Conservation (phyloP, 2,329 filamentous ascomycete genomes). For the Xylaria multiplex region DNA sequence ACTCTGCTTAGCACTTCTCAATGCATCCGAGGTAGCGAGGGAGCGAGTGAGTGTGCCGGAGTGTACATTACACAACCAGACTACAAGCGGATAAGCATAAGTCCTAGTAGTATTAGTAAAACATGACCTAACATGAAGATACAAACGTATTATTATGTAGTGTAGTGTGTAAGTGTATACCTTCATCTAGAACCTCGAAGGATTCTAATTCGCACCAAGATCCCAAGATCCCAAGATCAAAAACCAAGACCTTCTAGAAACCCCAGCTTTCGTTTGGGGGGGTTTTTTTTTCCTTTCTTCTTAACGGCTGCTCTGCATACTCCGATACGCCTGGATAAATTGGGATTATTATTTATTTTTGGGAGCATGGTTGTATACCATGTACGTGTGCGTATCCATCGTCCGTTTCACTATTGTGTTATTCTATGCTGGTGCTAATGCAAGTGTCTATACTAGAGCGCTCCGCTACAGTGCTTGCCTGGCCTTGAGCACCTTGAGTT, state of each 20-base stretch:
- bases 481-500: constrained; percentile 11
- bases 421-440: constrained; percentile 37
- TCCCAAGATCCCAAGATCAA: constrained; percentile 3
- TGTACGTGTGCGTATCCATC: constrained; percentile 28
- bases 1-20: neutral
- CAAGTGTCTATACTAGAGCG: constrained; percentile 19
- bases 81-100: no score
- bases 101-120: no score
- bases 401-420: constrained; percentile 45
- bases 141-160: no score
- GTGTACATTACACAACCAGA: neutral
- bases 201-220: neutral
- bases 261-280: neutral
- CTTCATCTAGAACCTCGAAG: no score
- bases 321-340: neutral
- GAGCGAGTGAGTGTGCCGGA: no score
- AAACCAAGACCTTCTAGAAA: constrained; percentile 21
- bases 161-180: no score
- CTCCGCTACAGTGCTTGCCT: constrained; percentile 14
- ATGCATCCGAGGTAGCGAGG: no score
- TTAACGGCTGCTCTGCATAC: neutral
- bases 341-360: constrained; percentile 27
- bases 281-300: neutral
- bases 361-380: constrained; percentile 19
- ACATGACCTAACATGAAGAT: no score